Evolutionary conservation across 1,284 basidiomycete species (phyloP).

Genomic region (Macrocystidia cucumis): DNA sequence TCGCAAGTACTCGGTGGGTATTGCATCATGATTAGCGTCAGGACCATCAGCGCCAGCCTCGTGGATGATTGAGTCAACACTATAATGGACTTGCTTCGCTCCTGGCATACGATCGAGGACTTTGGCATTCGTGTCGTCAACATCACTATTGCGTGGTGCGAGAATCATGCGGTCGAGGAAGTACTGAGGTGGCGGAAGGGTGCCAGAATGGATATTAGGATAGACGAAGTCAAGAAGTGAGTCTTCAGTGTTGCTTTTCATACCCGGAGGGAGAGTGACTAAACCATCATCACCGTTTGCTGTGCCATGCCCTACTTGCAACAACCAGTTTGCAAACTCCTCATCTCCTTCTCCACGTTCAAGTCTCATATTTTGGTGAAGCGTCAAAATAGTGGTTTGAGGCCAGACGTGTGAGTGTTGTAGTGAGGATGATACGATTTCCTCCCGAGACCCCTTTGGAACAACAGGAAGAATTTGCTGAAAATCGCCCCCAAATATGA

Average conservation of each 20-base stretch:
- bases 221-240: slow-evolving; percentile 25
- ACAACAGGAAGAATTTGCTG: slow-evolving; percentile 33
- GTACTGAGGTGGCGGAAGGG: slow-evolving; percentile 19
- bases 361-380: slow-evolving; percentile 30
- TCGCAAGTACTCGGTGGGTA: slow-evolving; percentile 20
- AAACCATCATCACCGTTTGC: slow-evolving; percentile 13
- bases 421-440: slow-evolving; percentile 21
- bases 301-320: slow-evolving; percentile 31
- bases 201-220: slow-evolving; percentile 13
- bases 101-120: slow-evolving; percentile 23
- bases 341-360: slow-evolving; percentile 14
- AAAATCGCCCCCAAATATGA: slow-evolving; percentile 36
- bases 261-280: slow-evolving; percentile 19
- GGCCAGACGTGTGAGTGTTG: slow-evolving; percentile 20
- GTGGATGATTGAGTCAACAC: slow-evolving; percentile 19
- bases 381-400: slow-evolving; percentile 14
- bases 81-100: slow-evolving; percentile 17
- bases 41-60: slow-evolving; percentile 10
- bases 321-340: slow-evolving; percentile 31
- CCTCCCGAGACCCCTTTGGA: slow-evolving; percentile 16
- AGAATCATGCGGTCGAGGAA: slow-evolving; percentile 29
- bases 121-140: slow-evolving; percentile 21
- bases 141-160: slow-evolving; percentile 26
- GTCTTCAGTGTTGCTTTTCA: slow-evolving; percentile 11
- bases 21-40: slow-evolving; percentile 3